A percentile compares a stretch with the other conserved stretches of the same genome.
Evolutionary conservation across 1,139 yeast genomes (phyloP).

Genomic region (Lodderomyces elongisporus): DNA sequence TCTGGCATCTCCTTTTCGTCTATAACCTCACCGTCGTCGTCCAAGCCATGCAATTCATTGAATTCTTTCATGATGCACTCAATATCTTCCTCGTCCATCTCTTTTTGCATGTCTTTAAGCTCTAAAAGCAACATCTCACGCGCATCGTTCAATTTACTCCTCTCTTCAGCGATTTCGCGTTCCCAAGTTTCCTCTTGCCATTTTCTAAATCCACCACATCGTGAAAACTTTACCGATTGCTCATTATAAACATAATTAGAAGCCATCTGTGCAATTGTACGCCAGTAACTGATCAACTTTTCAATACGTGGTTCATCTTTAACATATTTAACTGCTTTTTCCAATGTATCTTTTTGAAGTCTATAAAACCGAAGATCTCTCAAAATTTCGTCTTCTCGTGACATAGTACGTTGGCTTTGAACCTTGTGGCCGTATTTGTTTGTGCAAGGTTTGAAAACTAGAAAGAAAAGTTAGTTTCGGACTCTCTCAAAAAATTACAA

Average conservation of each 20-base stretch:
- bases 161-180: not conserved
- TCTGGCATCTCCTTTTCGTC: constrained; percentile 6
- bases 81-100: constrained; percentile 10
- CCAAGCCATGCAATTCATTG: constrained; percentile 1
- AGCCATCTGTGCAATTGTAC: constrained; percentile 13
- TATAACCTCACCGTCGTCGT: constrained; percentile 6
- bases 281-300: constrained; percentile 13
- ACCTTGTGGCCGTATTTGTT: not conserved
- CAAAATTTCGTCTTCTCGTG: constrained; percentile 11
- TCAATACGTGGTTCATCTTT: constrained; percentile 10
- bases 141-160: not conserved
- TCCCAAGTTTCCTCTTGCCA: constrained; percentile 12
- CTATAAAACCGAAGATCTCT: constrained; percentile 10
- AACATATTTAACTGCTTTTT: constrained; percentile 13
- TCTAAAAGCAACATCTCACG: not conserved
- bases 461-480: not conserved
- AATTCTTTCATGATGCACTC: constrained; percentile 6
- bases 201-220: constrained; percentile 14
- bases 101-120: constrained; percentile 4
- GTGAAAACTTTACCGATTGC: constrained; percentile 12
- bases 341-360: constrained; percentile 11
- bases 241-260: constrained; percentile 15
- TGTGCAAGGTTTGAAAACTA: not conserved
- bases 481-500: too few species aligned
- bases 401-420: too few species aligned